These are phyloP conservation scores for Sporothrix euskadiensis DNA, from an alignment of 2,329 filamentous ascomycete species.

Conservation along the genomic window DNA sequence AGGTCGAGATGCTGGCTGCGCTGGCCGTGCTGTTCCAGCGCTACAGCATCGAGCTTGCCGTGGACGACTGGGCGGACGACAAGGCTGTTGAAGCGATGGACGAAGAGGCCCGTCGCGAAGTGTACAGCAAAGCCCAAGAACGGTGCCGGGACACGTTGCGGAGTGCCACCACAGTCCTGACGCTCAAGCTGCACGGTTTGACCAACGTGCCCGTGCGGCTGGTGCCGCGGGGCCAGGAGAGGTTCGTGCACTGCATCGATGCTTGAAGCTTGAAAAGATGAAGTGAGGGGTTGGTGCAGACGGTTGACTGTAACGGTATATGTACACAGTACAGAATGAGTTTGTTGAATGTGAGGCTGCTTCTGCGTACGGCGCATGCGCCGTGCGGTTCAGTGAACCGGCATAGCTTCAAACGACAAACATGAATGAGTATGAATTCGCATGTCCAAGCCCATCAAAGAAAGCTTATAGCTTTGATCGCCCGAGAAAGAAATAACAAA, in stretches of 20 bases:
- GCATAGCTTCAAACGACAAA: neutral
- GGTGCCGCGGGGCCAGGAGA: constrained; percentile 68
- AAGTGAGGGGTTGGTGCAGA: neutral
- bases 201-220: constrained; percentile 65
- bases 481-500: neutral
- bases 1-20: constrained; percentile 59
- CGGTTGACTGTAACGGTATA: neutral
- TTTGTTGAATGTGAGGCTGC: neutral
- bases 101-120: constrained; percentile 45
- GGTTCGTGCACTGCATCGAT: constrained; percentile 55
- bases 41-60: constrained; percentile 70
- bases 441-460: neutral
- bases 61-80: constrained; percentile 58
- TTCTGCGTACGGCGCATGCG: neutral
- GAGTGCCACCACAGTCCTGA: constrained; percentile 64
- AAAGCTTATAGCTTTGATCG: neutral
- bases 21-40: constrained; percentile 57
- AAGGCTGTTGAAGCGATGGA: constrained; percentile 56
- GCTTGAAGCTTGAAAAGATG: neutral
- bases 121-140: constrained; percentile 64
- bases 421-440: neutral
- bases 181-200: constrained; percentile 66
- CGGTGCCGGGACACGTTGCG: constrained; percentile 55
- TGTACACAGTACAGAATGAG: too few species aligned
- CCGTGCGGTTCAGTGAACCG: neutral